Evolutionary conservation across 768 basidiomycete species (phyloP).

Genomic region (Phaeotremella fagi): DNA sequence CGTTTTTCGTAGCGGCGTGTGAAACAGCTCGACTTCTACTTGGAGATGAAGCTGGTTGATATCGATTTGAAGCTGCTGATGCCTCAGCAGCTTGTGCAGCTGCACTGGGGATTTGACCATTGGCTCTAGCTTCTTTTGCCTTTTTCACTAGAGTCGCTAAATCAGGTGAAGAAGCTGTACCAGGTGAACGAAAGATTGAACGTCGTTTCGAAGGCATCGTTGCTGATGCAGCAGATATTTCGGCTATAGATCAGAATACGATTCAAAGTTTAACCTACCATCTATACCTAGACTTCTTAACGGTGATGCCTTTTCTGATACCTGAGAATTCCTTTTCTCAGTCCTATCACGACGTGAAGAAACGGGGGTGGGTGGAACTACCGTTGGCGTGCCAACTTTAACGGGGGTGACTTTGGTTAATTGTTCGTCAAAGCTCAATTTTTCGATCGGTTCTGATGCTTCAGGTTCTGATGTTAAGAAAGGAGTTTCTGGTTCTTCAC

Average conservation of each 20-base stretch:
- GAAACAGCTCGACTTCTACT: not conserved
- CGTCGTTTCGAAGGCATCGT: conserved; percentile 57
- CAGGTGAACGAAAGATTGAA: conserved; percentile 79
- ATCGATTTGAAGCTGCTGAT: not conserved
- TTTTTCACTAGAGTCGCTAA: conserved; percentile 79
- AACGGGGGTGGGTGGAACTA: conserved; percentile 30
- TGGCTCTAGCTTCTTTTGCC: conserved; percentile 58
- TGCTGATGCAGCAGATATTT: conserved; percentile 12
- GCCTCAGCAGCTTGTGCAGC: not conserved
- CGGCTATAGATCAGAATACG: conserved; percentile 8
- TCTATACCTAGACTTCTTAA: conserved; percentile 11
- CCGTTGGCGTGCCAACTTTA: conserved; percentile 12
- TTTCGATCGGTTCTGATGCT: conserved; percentile 21
- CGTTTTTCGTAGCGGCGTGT: not conserved
- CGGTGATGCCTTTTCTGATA: not conserved
- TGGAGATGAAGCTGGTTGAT: not conserved
- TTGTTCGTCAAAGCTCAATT: conserved; percentile 37
- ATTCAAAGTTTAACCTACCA: conserved; percentile 8
- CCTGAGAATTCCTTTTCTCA: not conserved
- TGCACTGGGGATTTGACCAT: not conserved
- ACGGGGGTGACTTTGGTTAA: not conserved
- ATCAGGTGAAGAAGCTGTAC: conserved; percentile 87
- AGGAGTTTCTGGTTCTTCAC: conserved; percentile 4
- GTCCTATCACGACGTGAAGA: not conserved
- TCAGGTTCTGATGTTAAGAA: conserved; percentile 1